Evolutionary conservation across 164 flowering plant species (phyloP).

Genomic region (Tetrastigma voinierianum): DNA sequence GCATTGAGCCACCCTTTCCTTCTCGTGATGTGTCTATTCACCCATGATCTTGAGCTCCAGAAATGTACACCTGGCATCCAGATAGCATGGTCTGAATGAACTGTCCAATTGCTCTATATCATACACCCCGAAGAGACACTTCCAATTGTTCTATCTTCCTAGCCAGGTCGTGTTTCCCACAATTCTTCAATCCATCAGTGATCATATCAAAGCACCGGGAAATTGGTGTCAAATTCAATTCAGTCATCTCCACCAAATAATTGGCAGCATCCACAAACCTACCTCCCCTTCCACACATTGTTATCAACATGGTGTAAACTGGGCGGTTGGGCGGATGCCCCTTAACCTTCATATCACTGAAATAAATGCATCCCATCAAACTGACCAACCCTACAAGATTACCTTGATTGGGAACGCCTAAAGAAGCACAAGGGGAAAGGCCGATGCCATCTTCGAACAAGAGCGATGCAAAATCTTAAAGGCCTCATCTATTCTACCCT

Average conservation of each 20-base stretch:
- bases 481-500: conserved; percentile 73
- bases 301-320: conserved; percentile 86
- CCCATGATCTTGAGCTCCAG: too few species aligned
- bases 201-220: conserved; percentile 86
- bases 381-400: conserved; percentile 63
- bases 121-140: conserved; percentile 51
- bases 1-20: too few species aligned
- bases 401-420: too few species aligned
- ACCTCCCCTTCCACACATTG: conserved; percentile 85
- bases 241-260: conserved; percentile 91
- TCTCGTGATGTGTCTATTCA: too few species aligned
- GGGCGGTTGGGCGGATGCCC: conserved; percentile 94
- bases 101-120: conserved; percentile 1
- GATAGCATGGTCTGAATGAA: too few species aligned
- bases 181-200: conserved; percentile 87
- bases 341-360: conserved; percentile 82
- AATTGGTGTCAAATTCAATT: conserved; percentile 60
- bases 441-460: conserved; percentile 73
- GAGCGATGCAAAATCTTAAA: conserved; percentile 59
- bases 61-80: too few species aligned
- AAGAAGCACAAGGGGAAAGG: too few species aligned
- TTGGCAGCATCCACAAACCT: conserved; percentile 82
- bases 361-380: conserved; percentile 94
- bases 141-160: conserved; percentile 76
- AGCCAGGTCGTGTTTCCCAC: conserved; percentile 91